Evolutionary conservation across 805 yeast genomes (phyloP), one percentile per base, ranked within the genome.

Genomic region (Saturnispora sanitii): DNA sequence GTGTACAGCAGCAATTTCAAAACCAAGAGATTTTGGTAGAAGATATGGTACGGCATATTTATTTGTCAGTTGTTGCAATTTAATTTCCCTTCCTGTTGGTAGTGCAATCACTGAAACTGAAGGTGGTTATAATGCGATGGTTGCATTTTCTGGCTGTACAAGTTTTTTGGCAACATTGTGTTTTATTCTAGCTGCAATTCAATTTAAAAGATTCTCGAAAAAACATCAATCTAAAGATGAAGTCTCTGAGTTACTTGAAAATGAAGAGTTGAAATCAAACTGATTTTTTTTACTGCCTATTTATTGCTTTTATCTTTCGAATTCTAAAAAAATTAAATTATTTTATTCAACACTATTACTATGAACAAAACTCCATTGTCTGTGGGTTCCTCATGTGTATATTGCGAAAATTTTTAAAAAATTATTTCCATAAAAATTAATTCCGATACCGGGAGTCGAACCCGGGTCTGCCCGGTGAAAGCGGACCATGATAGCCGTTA

Each of bases 401-500:
- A n/a, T n/a, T n/a, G n/a, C n/a, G n/a, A n/a, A n/a, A n/a, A n/a
- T n/a, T n/a, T 27, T 5, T 27, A 35, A 21, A 23, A 53, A 56
- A 53, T 50, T 43, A 44, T 45, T 45, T 43, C 70, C 77, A 27
- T 27, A 27, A 9, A 15, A 9, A 9, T 27, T 9, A 9, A 27
- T n/a, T n/a, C 82, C 82, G 81, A 75, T 75, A 70, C 82, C 79
- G 82, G 82, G 82, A 75, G 80, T 77, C 80, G 82, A 76, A 77
- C 82, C 82, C 82, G 79, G 78, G 75, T 69, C 64, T 76, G 79
- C 82, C 73, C 81, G 81, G 82, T 76, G 82, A 77, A 76, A 77
- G 82, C 80, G 80, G 73, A 74, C 80, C 79, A 77, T 77, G 82
- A 75, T 77, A 75, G 77, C 82, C 82, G 79, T 75, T 76, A 77